These are phyloP conservation scores for Jatropha multifida DNA, from an alignment of 441 rosid species.

Conservation along the genomic window DNA sequence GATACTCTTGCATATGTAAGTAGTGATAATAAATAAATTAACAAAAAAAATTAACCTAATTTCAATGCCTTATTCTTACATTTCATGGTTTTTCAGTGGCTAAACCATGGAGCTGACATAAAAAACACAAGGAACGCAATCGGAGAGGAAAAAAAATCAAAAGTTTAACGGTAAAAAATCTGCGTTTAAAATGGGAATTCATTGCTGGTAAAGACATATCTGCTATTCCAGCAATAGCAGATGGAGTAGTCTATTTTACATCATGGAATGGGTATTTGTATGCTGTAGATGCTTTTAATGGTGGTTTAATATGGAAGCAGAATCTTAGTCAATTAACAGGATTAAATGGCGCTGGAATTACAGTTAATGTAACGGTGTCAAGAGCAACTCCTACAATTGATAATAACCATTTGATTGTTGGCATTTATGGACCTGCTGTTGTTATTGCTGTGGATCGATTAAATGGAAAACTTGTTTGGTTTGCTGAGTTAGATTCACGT, in stretches of 20 bases:
- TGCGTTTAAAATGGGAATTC: conserved; percentile 41
- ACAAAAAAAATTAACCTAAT: too few species aligned
- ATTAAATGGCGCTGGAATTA: conserved; percentile 27
- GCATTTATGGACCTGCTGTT: conserved; percentile 40
- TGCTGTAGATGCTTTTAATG: conserved; percentile 40
- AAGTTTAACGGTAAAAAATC: conserved; percentile 24
- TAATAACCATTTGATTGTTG: conserved; percentile 28
- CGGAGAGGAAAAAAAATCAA: conserved; percentile 32
- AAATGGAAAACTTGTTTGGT: conserved; percentile 37
- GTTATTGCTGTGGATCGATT: conserved; percentile 33
- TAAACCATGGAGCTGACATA: conserved; percentile 42
- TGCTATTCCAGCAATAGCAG: conserved; percentile 41
- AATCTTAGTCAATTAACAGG: conserved; percentile 37
- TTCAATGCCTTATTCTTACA: too few species aligned
- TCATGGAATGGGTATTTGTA: conserved; percentile 48
- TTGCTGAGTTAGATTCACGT: conserved; percentile 28
- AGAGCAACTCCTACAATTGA: conserved; percentile 41
- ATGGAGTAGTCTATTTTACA: conserved; percentile 46
- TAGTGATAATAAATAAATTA: not conserved
- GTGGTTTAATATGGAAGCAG: conserved; percentile 41
- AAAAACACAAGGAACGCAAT: conserved; percentile 33
- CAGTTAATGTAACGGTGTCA: conserved; percentile 31
- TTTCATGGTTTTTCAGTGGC: conserved; percentile 34
- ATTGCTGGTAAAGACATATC: conserved; percentile 45
- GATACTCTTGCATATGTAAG: conserved; percentile 26